Evolutionary conservation across 1,284 basidiomycete species (phyloP), one percentile per base, ranked within the genome.

Genomic region (Sporisorium scitamineum): DNA sequence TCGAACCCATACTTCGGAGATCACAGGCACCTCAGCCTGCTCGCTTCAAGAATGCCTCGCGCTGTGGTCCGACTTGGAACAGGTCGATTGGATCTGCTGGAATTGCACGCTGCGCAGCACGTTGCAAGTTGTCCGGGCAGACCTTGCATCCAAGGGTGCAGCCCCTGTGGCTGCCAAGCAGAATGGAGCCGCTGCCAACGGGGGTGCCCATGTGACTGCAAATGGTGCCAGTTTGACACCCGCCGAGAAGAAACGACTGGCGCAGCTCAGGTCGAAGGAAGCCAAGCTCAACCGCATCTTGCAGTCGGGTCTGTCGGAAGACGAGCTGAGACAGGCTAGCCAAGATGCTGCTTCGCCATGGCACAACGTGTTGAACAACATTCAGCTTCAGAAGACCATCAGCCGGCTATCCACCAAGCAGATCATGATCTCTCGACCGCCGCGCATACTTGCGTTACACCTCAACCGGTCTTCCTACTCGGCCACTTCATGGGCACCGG

Each of bases 51-150:
- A 79, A 39, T 83, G 82, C 39, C 59, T 85, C 0, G 75, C 54
- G 4, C 27, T 64, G 20, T 84, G 82, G 81, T 73, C 74, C 24
- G 65, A 80, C 51, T 60, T 84, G 41, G 84, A 85, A 54, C 70
- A 70, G 47, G 73, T 85, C 9, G 83, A 85, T 20, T 85, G 84
- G 84, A 74, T 73, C 26, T 85, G 84, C 63, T 78, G 76, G 70
- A 73, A 76, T n/a, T 85, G 84, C 52, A 83, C 74, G 16, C 52
- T 85, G 24, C 68, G 51, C 18, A 64, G 59, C 6, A 83, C 80
- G 5, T 50, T 72, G 10, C 56, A 47, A 5, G 51, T 39, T 8
- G 56, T 71, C 41, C 47, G 52, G 32, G 29, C 32, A 8, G 68
- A 75, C n/a, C 20, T 75, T 10, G 56, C 63, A 6, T n/a, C 45